Percentiles rank a stretch among this genome's conserved stretches.
These are phyloP conservation scores for Alternaria sp. DNA, from an alignment of 2,329 filamentous ascomycete genomes.

Conservation along the genomic window DNA sequence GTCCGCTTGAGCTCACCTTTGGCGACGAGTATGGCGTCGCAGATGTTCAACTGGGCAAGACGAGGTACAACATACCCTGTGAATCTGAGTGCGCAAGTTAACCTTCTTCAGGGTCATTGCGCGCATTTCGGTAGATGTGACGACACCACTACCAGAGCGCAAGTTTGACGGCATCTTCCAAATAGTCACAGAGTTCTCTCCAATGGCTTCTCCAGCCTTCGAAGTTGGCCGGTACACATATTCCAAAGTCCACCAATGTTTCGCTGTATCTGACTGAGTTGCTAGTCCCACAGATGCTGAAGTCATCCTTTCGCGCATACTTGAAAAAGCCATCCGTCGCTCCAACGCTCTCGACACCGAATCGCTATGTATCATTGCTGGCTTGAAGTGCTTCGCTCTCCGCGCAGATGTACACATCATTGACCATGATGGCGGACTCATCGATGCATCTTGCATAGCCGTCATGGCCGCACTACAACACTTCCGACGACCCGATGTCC, in stretches of 20 bases:
- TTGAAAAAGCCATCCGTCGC: slow-evolving; percentile 93
- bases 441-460: slow-evolving; percentile 86
- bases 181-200: slow-evolving; percentile 88
- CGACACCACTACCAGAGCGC: slow-evolving; percentile 83
- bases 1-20: slow-evolving; percentile 79
- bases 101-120: slow-evolving; percentile 72
- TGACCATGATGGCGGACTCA: slow-evolving; percentile 87
- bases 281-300: slow-evolving; percentile 80
- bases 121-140: slow-evolving; percentile 87
- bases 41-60: slow-evolving; percentile 88
- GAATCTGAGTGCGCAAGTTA: slow-evolving; percentile 17
- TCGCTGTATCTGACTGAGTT: slow-evolving; percentile 31
- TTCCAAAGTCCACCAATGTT: not conserved
- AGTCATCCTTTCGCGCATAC: slow-evolving; percentile 82
- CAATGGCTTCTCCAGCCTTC: slow-evolving; percentile 90
- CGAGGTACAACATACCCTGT: slow-evolving; percentile 66
- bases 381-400: slow-evolving; percentile 89
- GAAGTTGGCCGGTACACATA: slow-evolving; percentile 75
- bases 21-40: slow-evolving; percentile 91
- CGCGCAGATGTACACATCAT: slow-evolving; percentile 92
- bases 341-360: slow-evolving; percentile 94
- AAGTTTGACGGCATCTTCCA: slow-evolving; percentile 96
- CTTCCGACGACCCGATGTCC: slow-evolving; percentile 89
- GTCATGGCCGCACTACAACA: slow-evolving; percentile 89
- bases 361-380: slow-evolving; percentile 91